These are phyloP conservation scores for Atkinsonella hypoxylon DNA, from an alignment of 2,329 filamentous ascomycete genomes.

Conservation along the genomic window DNA sequence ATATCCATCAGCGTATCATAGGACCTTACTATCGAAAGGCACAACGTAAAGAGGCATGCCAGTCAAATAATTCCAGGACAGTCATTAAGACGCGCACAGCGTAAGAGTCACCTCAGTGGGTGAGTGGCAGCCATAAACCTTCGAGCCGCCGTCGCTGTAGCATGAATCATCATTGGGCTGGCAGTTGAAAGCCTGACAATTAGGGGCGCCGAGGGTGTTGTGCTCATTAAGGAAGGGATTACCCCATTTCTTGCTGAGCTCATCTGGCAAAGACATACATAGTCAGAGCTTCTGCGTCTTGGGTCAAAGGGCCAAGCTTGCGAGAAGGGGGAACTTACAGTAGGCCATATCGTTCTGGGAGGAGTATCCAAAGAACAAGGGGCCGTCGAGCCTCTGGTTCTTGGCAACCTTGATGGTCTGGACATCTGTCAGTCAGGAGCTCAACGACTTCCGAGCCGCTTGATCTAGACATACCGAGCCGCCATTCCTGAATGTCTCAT, in stretches of 20 bases:
- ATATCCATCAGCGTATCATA: no score
- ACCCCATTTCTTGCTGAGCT: constrained; percentile 27
- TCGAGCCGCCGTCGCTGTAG: constrained; percentile 30
- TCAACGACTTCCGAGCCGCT: neutral
- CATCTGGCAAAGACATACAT: constrained; percentile 17
- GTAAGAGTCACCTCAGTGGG: no score
- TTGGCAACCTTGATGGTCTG: constrained; percentile 30
- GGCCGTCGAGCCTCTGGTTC: constrained; percentile 22
- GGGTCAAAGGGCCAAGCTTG: no score
- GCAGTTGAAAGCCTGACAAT: constrained; percentile 28
- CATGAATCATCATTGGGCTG: constrained; percentile 21
- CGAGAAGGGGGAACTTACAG: constrained; percentile 20
- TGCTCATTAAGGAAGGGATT: constrained; percentile 27
- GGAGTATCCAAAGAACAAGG: constrained; percentile 30
- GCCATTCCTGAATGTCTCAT: constrained; percentile 20
- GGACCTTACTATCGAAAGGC: no score
- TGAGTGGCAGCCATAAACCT: no score
- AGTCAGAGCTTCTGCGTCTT: neutral
- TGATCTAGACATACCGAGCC: constrained; percentile 22
- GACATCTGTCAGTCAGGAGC: neutral
- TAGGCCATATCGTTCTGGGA: constrained; percentile 22
- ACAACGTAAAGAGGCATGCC: no score
- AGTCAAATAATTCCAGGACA: no score
- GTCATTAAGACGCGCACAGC: no score
- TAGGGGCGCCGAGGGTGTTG: constrained; percentile 24